Evolutionary conservation across 192 early-diverging fungal genomes (phyloP), one percentile per base, ranked within the genome.

Genomic region (Funneliformis geosporum): DNA sequence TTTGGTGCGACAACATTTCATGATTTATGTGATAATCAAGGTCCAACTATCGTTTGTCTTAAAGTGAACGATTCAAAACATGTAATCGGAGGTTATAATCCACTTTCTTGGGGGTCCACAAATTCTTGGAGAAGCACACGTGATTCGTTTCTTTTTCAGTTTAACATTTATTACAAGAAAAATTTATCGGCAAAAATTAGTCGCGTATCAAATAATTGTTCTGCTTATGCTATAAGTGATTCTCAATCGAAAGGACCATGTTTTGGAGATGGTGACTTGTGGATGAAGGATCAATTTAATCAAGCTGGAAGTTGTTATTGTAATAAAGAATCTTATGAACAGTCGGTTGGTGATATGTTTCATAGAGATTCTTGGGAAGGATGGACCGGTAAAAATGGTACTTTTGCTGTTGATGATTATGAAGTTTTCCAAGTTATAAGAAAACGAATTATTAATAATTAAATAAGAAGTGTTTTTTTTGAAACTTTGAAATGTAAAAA

Each of bases 191-290:
- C 59, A 23, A 60, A 64, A 62, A 28, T 76, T 40, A 40, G 75
- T 44, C 27, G 75, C 25, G 75, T 76, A 12, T 10, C 38, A 33
- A n/a, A 46, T 6, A 39, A 12, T n/a, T 42, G 9, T 62, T 10
- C 75, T 23, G 18, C n/a, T 21, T 62, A 76, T 27, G 75, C 75
- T 21, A 42, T 76, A 43, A 76, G 27, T 64, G 59, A 65, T 60
- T 44, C 18, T 42, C 39, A 76, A 44, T 21, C 4, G 10, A 4
- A 25, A 25, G 75, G 75, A 11, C 75, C 75, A 21, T 76, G 75
- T 76, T 76, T 76, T 64, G 75, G 75, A 9, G 61, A 76, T 76
- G 75, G 75, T 44, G 75, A 76, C 40, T 64, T 76, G 18, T 76
- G 75, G 75, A 42, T 76, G 38, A 76, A 4, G 25, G 61, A 76